A percentile compares a stretch with the other conserved stretches of the same genome.
Evolutionary conservation across 2,329 filamentous ascomycete genomes (phyloP).

Genomic region (Curvularia verruculosa): DNA sequence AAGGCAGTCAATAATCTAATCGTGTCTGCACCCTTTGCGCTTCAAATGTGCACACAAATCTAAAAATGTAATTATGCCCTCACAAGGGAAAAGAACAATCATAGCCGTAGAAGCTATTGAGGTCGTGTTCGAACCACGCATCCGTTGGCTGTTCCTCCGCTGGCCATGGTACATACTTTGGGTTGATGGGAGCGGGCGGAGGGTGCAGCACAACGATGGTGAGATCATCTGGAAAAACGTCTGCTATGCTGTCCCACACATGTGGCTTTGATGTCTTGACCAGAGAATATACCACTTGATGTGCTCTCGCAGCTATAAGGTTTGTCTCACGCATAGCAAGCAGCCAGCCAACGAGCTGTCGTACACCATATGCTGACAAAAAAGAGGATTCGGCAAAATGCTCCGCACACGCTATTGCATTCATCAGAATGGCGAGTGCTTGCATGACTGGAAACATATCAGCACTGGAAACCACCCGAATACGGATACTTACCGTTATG

Average conservation of each 20-base stretch:
- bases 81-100: neutral
- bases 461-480: neutral
- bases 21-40: neutral
- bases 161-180: conserved; percentile 9
- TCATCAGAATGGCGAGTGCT: conserved; percentile 43
- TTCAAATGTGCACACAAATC: neutral
- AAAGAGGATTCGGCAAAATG: conserved; percentile 4
- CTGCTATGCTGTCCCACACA: conserved; percentile 11
- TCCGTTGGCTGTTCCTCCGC: conserved; percentile 1
- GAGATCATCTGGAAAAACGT: conserved; percentile 8
- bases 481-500: conserved; percentile 18
- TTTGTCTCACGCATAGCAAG: conserved; percentile 31
- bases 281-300: conserved; percentile 13
- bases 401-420: conserved; percentile 37
- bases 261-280: conserved; percentile 10
- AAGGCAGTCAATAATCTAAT: neutral
- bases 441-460: conserved; percentile 39
- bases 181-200: neutral
- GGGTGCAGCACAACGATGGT: conserved; percentile 1
- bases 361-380: conserved; percentile 3
- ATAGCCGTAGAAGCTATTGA: conserved; percentile 4
- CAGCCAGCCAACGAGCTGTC: conserved; percentile 35
- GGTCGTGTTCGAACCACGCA: conserved; percentile 4
- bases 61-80: neutral
- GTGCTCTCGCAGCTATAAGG: conserved; percentile 33